A percentile compares a stretch with the other conserved stretches of the same genome.
Evolutionary conservation across 495 filamentous ascomycete species (phyloP).

Genomic region (Hypomontagnella submonticulosa): DNA sequence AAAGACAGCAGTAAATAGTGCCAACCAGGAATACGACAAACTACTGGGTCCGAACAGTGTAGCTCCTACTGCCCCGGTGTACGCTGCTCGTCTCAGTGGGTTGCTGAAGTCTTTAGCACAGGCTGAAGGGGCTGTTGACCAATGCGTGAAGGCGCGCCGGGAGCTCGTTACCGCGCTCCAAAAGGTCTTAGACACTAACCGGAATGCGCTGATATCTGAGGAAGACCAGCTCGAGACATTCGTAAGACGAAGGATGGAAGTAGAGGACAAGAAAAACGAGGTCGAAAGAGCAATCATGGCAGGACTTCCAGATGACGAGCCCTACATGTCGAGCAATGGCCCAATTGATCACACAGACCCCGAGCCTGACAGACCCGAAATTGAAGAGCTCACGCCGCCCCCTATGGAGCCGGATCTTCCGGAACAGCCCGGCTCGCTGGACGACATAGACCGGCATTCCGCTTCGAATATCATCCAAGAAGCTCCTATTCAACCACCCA

Average conservation of each 20-base stretch:
- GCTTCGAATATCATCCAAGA: constrained; percentile 34
- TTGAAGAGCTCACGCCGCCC: constrained; percentile 87
- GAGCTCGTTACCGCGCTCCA: constrained; percentile 82
- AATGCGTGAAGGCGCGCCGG: constrained; percentile 86
- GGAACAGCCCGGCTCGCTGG: constrained; percentile 38
- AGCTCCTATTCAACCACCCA: constrained; percentile 50
- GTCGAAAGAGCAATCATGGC: constrained; percentile 91
- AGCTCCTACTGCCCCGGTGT: constrained; percentile 82
- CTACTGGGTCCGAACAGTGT: constrained; percentile 73
- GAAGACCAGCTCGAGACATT: constrained; percentile 70
- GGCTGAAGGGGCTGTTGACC: constrained; percentile 90
- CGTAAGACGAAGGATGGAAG: constrained; percentile 66
- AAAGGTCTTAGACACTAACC: constrained; percentile 80
- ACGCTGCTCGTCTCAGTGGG: constrained; percentile 88
- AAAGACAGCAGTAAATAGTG: constrained; percentile 70
- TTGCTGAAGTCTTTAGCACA: constrained; percentile 87
- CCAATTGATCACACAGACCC: constrained; percentile 53
- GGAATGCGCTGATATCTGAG: constrained; percentile 73
- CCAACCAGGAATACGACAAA: constrained; percentile 84
- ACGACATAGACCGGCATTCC: constrained; percentile 10
- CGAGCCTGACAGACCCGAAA: constrained; percentile 73
- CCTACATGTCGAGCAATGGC: constrained; percentile 45
- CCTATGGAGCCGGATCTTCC: constrained; percentile 49
- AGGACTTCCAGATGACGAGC: constrained; percentile 65
- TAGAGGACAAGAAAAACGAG: constrained; percentile 81